phyloP scores from a whole-genome alignment of 129 eudicot genomes.

The Flaveria ramosissima region DNA sequence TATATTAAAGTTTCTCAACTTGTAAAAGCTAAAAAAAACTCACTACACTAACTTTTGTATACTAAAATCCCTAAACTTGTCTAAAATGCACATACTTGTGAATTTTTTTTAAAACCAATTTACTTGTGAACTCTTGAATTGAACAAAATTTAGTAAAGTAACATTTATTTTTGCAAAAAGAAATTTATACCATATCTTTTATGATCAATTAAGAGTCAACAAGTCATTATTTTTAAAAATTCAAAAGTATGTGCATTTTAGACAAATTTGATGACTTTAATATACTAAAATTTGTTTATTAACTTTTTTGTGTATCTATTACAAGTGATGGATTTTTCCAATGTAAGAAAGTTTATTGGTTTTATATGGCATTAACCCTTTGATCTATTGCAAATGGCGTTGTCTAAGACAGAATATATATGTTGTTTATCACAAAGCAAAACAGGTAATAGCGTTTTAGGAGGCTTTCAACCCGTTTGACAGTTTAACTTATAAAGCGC shows the following conservation, averaged over 20 bases:
- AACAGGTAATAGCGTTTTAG: background rate
- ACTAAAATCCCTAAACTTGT: too few species aligned
- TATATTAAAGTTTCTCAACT: too few species aligned
- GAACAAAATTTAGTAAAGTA: background rate
- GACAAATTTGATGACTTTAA: background rate
- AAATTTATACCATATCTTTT: background rate
- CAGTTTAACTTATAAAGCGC: background rate
- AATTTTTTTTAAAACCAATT: background rate
- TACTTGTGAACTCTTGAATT: background rate
- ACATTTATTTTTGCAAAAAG: background rate
- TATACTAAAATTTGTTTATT: background rate
- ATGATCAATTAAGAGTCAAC: background rate
- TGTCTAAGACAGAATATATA: background rate
- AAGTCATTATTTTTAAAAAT: background rate
- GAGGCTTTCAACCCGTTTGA: background rate
- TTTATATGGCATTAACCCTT: too few species aligned
- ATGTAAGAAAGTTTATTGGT: too few species aligned
- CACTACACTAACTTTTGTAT: too few species aligned
- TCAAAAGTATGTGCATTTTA: background rate
- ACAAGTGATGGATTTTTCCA: too few species aligned
- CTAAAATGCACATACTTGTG: too few species aligned
- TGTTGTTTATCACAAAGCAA: background rate
- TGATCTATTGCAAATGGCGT: background rate
- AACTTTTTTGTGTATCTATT: background rate
- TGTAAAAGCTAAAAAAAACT: too few species aligned